Base-by-base conservation (phyloP, 371 early-diverging fungal species). In the Blakeslea trispora region DNA sequence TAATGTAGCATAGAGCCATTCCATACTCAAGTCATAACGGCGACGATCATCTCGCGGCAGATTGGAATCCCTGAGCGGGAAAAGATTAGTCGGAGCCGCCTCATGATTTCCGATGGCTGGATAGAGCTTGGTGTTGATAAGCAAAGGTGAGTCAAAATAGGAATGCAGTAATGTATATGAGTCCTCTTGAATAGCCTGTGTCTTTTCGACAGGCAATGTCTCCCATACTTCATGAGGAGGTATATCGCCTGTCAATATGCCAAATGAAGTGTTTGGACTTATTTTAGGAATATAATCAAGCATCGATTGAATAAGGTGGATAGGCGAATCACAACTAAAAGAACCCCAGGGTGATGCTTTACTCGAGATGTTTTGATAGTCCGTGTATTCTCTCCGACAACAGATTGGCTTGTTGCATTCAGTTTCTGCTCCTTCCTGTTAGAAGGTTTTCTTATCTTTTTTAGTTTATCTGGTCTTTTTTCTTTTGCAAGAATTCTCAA, bases 221-320 rank as follows among this genome's bases (percentile, higher is more conserved):
- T 64, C 53, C 86, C 86, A 86, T 10, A 83, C 72, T 53, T 86
- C 82, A 19, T 86, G 86, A 8, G 86, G 83, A 21, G 86, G 86
- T 9, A 86, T 56, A 53, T 86, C 86, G 22, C 86, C 86, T 3
- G 84, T 82, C 45, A 86, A 54, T 15, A 86, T 75, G 42, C 74
- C 69, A 61, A 86, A 83, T 23, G 48, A 57, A 19, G 71, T 63
- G 14, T 74, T 63, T 18, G 81, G 71, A 28, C 66, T 69, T 8
- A 58, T 71, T 18, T 53, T 72, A 19, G 62, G 79, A 28, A 72
- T 70, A 57, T 66, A 72, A 22, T 68, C 64, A 32, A 86, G 48
- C 57, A 83, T 53, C 4, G 81, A 78, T 54, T 76, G 68, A 1
- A 79, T 72, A 51, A 82, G 35, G 24, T 66, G 57, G 24, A 75